Base-by-base conservation (phyloP, 169 alveolate genomes). In the Cryptosporidium bovis region DNA sequence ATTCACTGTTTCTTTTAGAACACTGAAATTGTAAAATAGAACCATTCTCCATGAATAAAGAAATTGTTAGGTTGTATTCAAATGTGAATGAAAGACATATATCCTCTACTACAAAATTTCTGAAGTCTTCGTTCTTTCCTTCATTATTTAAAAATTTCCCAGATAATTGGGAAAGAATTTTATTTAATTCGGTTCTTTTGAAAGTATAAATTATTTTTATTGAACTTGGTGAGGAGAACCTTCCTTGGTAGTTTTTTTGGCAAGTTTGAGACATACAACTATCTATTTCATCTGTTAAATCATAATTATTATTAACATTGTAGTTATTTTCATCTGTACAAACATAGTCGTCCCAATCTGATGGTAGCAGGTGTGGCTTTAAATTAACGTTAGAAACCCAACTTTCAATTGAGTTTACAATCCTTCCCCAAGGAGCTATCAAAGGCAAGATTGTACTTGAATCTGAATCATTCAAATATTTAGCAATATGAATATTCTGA, bases 311-410 rank as follows among this genome's bases (percentile, higher is more conserved):
- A 55, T 13, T 20, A 20, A 6, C 12, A 55, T 13, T 7, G 24
- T 0, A 18, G 12, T 55, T 13, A 20, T 7, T 55, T 55, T 55
- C 34, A 62, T 34, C 18, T 20, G 48, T 20, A 16, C 50, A 55
- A 77, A 50, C 18, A n/a, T 77, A 60, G 34, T 69, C 66, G 20
- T 77, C 87, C 87, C 87, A 77, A 40, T 77, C 64, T n/a, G 87
- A 29, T n/a, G 87, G 87, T 5, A 62, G 44, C 12, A 62, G n/a
- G 55, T 34, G 40, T 8, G 71, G 24, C 7, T 36, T 60, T 24
- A 56, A 40, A 27, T 77, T 31, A 31, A 62, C 16, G 31, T 77
- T 77, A 10, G 87, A 62, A 16, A 66, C 62, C 87, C 87, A 77
- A 24, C 64, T 27, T 10, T 64, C 65, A 20, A 77, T 20, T 46